Evolutionary conservation across 176 grass and related monocot genomes (phyloP), one percentile per base, ranked within the genome.

Genomic region (Puccinellia tenuiflora): DNA sequence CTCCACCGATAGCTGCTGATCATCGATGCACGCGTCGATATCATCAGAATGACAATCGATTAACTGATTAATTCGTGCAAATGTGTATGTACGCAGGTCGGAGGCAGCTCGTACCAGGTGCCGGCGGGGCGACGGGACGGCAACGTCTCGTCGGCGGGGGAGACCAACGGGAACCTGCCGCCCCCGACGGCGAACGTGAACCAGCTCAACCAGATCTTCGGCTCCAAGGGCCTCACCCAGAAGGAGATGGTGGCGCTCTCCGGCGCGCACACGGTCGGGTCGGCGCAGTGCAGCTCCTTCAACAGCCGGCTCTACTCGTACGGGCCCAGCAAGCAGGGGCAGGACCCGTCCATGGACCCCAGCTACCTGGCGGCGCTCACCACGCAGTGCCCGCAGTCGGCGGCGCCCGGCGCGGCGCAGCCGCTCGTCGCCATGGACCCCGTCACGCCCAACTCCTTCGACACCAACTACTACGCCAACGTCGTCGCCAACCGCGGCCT

Each of bases 221-320:
- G 83, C 6, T 39, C 52, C 87, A 97, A 92, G 84, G 87, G 85
- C 0, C 85, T 97, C 2, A 77, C 13, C 21, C 73, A 92, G 85
- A 5, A 72, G 0, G 77, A 97, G 1, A 94, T 94, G 94, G 88
- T 97, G 24, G 34, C 87, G 3, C 89, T 97, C 22, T 97, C 94
- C 9, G 96, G 97, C 0, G 96, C 93, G 63, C 96, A 98, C 87
- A 93, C 96, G 16, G 78, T 98, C 16, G 96, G 96, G 9, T n/a
- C 12, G 31, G 77, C 96, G 53, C 91, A 90, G 30, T 98, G 96
- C 83, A 84, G 83, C 82, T 91, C 96, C 3, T 98, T 98, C 89
- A 64, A 51, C 77, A 69, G 18, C 77, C 78, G 97, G 1, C 78
- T 99, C n/a, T 93, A 92, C 83, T 35, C 64, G 42, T 92, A 77